phyloP scores from a whole-genome alignment of 345 rosid genomes.

The Carallia brachiata region DNA sequence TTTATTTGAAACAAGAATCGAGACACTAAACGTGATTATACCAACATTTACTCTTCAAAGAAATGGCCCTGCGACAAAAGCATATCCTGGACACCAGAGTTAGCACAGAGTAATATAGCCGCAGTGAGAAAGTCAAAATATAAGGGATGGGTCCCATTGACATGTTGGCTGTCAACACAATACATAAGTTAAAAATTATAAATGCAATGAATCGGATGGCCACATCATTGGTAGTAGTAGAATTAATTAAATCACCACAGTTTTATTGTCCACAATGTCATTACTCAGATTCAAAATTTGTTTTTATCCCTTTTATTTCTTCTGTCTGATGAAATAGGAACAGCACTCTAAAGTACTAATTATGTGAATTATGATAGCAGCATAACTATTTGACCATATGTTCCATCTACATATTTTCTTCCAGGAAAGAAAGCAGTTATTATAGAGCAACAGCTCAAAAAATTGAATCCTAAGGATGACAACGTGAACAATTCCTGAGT shows the following conservation, averaged over 20 bases:
- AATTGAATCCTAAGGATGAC: no score
- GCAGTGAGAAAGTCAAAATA: background rate
- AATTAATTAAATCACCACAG: background rate
- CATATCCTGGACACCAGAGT: background rate
- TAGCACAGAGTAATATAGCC: background rate
- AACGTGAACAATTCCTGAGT: no score
- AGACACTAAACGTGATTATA: no score
- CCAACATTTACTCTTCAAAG: background rate
- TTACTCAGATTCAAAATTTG: background rate
- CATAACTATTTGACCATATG: no score
- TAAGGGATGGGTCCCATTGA: background rate
- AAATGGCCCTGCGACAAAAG: background rate
- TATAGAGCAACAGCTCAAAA: no score
- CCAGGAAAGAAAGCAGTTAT: no score
- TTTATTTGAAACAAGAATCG: no score
- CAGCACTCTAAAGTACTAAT: no score
- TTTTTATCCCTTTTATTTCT: background rate
- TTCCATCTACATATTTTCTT: no score
- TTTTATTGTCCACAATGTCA: background rate
- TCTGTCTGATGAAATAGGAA: no score
- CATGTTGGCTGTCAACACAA: background rate
- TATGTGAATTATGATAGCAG: no score
- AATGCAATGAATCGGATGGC: background rate
- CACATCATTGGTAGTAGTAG: background rate
- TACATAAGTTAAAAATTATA: background rate